phyloP scores from a whole-genome alignment of 768 basidiomycete genomes.

The Auricularia auricula-judae region DNA sequence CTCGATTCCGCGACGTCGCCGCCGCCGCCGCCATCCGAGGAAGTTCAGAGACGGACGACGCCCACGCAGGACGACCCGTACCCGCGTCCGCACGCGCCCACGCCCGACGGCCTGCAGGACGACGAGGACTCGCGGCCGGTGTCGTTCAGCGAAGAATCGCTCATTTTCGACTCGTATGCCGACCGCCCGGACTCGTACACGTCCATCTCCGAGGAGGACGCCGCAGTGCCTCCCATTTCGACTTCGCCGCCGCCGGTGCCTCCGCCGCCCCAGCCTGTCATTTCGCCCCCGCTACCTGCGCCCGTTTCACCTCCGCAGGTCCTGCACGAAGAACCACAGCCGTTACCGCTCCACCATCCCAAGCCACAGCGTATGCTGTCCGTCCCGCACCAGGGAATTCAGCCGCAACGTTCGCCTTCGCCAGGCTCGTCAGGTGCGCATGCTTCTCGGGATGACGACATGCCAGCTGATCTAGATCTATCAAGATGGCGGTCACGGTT shows the following conservation, averaged over 20 bases:
- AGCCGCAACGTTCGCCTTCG: slow-evolving; percentile 14
- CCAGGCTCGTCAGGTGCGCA: background rate
- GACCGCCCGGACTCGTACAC: slow-evolving; percentile 16
- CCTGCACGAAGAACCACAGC: slow-evolving; percentile 1
- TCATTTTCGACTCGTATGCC: slow-evolving; percentile 78
- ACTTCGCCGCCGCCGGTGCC: background rate
- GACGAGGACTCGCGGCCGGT: slow-evolving; percentile 45
- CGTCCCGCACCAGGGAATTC: background rate
- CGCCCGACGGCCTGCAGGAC: slow-evolving; percentile 33
- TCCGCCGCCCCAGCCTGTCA: slow-evolving; percentile 30
- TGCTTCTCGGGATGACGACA: background rate
- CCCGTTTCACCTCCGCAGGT: slow-evolving; percentile 1
- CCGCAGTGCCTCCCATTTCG: slow-evolving; percentile 3
- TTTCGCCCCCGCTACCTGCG: slow-evolving; percentile 4
- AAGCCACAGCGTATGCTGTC: slow-evolving; percentile 9
- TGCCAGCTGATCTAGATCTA: background rate
- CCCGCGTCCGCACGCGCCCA: slow-evolving; percentile 23
- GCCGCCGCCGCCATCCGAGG: slow-evolving; percentile 3
- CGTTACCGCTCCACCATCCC: slow-evolving; percentile 6
- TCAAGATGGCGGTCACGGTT: slow-evolving; percentile 9
- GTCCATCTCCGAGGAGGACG: slow-evolving; percentile 21
- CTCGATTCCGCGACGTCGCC: background rate
- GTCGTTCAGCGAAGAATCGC: slow-evolving; percentile 69
- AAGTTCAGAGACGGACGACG: slow-evolving; percentile 60
- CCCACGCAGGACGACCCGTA: slow-evolving; percentile 30